Evolutionary conservation across 805 yeast species (phyloP).

Genomic region (Kuraishia molischiana): DNA sequence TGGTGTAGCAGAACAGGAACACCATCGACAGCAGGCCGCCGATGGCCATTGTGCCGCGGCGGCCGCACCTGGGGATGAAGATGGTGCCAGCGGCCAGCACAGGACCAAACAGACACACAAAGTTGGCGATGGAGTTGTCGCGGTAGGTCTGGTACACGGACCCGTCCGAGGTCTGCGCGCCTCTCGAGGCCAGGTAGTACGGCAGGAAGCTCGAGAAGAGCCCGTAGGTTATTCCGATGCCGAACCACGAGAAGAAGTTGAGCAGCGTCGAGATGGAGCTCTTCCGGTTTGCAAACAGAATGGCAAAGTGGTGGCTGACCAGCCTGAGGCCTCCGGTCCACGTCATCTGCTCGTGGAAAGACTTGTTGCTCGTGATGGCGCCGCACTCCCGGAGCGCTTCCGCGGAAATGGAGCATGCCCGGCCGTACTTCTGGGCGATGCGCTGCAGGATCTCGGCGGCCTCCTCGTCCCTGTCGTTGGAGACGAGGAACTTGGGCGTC

Average conservation of each 20-base stretch:
- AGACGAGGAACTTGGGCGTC: slow-evolving; percentile 45
- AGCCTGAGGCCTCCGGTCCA: slow-evolving; percentile 16
- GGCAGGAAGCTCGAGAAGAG: slow-evolving; percentile 46
- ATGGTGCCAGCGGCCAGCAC: slow-evolving; percentile 34
- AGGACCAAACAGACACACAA: slow-evolving; percentile 43
- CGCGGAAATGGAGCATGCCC: slow-evolving; percentile 28
- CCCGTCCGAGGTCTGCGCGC: slow-evolving; percentile 33
- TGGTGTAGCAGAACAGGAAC: slow-evolving; percentile 52
- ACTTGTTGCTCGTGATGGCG: slow-evolving; percentile 19
- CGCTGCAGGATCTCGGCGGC: slow-evolving; percentile 30
- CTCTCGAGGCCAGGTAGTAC: slow-evolving; percentile 38
- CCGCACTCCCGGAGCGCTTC: slow-evolving; percentile 38
- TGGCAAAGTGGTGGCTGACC: slow-evolving; percentile 27
- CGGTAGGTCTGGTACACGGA: slow-evolving; percentile 31
- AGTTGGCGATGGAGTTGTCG: slow-evolving; percentile 37
- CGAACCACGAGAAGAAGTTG: slow-evolving; percentile 41
- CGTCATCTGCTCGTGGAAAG: slow-evolving; percentile 13
- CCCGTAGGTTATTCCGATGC: slow-evolving; percentile 51
- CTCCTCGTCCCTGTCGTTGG: slow-evolving; percentile 40
- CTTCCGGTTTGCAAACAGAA: slow-evolving; percentile 34
- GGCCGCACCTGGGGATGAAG: slow-evolving; percentile 29
- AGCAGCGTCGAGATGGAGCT: slow-evolving; percentile 37
- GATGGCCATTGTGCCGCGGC: slow-evolving; percentile 45
- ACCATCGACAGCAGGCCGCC: slow-evolving; percentile 48
- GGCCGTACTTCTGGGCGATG: slow-evolving; percentile 36